phyloP scores from a whole-genome alignment of 2,329 filamentous ascomycete genomes.

The Coccinonectria pachysandricola region DNA sequence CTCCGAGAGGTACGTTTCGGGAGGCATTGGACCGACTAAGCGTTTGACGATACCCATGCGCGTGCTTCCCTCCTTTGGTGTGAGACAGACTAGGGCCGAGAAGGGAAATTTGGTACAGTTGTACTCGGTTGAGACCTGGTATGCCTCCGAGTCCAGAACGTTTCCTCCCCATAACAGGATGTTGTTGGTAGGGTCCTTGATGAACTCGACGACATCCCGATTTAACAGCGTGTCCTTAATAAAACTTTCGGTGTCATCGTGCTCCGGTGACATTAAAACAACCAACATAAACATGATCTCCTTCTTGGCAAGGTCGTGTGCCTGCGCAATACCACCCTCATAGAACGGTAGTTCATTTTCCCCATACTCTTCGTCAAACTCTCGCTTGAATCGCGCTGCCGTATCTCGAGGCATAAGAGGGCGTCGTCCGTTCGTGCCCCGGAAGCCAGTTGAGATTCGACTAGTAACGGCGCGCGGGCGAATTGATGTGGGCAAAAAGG shows the following conservation, averaged over 20 bases:
- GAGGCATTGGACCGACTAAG: slow-evolving; percentile 59
- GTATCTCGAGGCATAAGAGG: slow-evolving; percentile 78
- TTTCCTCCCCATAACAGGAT: slow-evolving; percentile 89
- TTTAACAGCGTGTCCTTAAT: slow-evolving; percentile 72
- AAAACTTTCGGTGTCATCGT: slow-evolving; percentile 82
- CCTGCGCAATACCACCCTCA: slow-evolving; percentile 85
- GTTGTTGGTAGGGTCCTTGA: slow-evolving; percentile 66
- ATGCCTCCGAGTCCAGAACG: slow-evolving; percentile 85
- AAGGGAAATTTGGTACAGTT: slow-evolving; percentile 91
- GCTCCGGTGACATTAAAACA: slow-evolving; percentile 79
- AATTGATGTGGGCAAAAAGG: slow-evolving; percentile 63
- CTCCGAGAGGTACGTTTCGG: slow-evolving; percentile 64
- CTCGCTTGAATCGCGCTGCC: slow-evolving; percentile 76
- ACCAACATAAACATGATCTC: slow-evolving; percentile 90
- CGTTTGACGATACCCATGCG: slow-evolving; percentile 86
- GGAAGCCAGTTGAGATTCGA: slow-evolving; percentile 38
- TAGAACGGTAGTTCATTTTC: slow-evolving; percentile 62
- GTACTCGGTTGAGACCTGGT: slow-evolving; percentile 80
- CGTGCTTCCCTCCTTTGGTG: slow-evolving; percentile 70
- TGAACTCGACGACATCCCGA: slow-evolving; percentile 60
- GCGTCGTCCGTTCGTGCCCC: slow-evolving; percentile 59
- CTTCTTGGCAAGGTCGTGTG: slow-evolving; percentile 78
- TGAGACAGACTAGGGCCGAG: slow-evolving; percentile 75
- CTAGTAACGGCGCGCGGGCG: slow-evolving; percentile 45
- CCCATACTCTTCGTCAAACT: slow-evolving; percentile 93